phyloP scores from a whole-genome alignment of 768 basidiomycete species.

The Boletus barrowsii region DNA sequence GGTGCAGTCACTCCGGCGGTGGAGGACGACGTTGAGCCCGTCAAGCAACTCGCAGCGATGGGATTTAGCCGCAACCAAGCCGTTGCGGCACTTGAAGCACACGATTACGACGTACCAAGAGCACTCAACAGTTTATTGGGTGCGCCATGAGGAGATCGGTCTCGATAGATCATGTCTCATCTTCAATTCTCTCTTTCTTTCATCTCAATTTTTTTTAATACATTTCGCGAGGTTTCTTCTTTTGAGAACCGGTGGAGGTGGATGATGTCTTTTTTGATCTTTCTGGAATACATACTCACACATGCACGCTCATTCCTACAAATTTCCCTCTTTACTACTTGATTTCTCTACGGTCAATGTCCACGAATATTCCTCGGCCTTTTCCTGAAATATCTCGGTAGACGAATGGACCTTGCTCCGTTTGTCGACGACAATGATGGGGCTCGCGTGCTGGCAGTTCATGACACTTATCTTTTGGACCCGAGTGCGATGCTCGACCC shows the following conservation, averaged over 20 bases:
- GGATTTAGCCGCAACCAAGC: slow-evolving; percentile 86
- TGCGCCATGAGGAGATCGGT: slow-evolving; percentile 12
- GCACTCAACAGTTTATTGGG: slow-evolving; percentile 75
- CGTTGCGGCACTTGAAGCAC: slow-evolving; percentile 77
- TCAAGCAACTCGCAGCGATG: slow-evolving; percentile 83
- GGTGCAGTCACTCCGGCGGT: slow-evolving; percentile 45
- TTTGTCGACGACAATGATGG: neutral
- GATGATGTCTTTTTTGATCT: slow-evolving; percentile 17
- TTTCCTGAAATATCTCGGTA: slow-evolving; percentile 2
- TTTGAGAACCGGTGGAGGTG: slow-evolving; percentile 11
- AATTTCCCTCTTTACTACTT: neutral
- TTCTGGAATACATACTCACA: slow-evolving; percentile 27
- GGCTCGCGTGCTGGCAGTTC: slow-evolving; percentile 4
- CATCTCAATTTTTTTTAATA: neutral
- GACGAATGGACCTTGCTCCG: neutral
- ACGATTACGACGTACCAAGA: slow-evolving; percentile 77
- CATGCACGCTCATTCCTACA: slow-evolving; percentile 31
- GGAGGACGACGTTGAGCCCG: slow-evolving; percentile 71
- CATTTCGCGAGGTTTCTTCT: slow-evolving; percentile 13
- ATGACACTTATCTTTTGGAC: neutral
- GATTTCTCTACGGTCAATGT: neutral
- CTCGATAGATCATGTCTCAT: slow-evolving; percentile 7
- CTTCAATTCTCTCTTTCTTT: neutral
- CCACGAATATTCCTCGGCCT: slow-evolving; percentile 17
- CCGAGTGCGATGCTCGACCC: slow-evolving; percentile 4